Percentiles rank a stretch among this genome's conserved stretches.
phyloP scores from a whole-genome alignment of 1,284 basidiomycete species.

The Apiotrichum gamsii region DNA sequence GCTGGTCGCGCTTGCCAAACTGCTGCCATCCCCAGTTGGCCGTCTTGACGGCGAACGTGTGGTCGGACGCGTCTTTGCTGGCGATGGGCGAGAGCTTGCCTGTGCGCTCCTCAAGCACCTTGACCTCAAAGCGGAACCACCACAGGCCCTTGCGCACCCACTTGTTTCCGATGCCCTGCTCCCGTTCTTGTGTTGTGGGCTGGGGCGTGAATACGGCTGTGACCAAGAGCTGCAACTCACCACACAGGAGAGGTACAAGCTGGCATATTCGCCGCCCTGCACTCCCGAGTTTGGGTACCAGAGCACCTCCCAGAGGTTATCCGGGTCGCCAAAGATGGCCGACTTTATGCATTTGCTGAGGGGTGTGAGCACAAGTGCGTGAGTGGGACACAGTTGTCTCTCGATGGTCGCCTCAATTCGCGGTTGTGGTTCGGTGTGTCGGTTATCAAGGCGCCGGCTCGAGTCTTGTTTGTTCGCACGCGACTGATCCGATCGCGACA shows the following conservation, averaged over 20 bases:
- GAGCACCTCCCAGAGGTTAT: conserved; percentile 55
- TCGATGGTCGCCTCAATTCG: no score
- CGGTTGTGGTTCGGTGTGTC: no score
- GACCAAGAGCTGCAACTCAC: conserved; percentile 48
- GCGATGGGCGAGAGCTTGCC: conserved; percentile 40
- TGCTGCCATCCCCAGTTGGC: conserved; percentile 76
- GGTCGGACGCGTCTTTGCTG: conserved; percentile 72
- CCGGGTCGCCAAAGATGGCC: conserved; percentile 46
- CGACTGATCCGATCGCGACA: neutral
- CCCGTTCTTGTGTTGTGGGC: conserved; percentile 68
- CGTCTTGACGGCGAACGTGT: conserved; percentile 74
- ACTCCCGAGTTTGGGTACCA: conserved; percentile 75
- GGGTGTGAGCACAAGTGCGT: neutral
- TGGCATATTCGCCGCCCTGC: conserved; percentile 55
- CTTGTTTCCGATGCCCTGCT: conserved; percentile 59
- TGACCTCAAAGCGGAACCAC: conserved; percentile 77
- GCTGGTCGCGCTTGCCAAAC: conserved; percentile 66
- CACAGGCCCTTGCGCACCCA: conserved; percentile 78
- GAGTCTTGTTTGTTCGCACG: no score
- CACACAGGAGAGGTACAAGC: conserved; percentile 72
- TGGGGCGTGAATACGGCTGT: conserved; percentile 1
- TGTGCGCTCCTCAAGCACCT: conserved; percentile 48
- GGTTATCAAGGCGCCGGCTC: no score
- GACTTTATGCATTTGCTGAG: conserved; percentile 48
- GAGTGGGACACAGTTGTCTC: no score